Evolutionary conservation across 805 yeast genomes (phyloP), one percentile per base, ranked within the genome.

Genomic region (Zygoascus flipseniorum): DNA sequence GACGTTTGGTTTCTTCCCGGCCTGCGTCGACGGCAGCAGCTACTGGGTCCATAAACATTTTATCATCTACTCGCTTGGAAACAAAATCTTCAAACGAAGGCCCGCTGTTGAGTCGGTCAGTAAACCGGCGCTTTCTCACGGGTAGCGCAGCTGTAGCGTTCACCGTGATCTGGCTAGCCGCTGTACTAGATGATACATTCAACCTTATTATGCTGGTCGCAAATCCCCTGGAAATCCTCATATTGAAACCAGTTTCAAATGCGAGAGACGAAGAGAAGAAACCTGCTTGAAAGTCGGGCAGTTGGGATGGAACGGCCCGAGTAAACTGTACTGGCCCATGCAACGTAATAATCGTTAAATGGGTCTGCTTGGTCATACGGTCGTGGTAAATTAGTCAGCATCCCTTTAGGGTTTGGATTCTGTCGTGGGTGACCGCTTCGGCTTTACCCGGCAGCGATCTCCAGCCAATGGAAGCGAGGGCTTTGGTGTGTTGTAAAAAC

Each of bases 81-180:
- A 93, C 72, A 62, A 93, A 93, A 69, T 93, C 99, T 52, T 85
- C 97, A 66, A 93, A 93, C 0, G 92, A 82, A 0, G 99, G 99
- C 1, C 99, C 99, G 54, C 78, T 76, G 62, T 82, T 86, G 53
- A 90, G 71, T 52, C 76, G 72, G 62, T 87, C 90, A 2, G 86
- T 73, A 66, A 89, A 85, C 10, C 72, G 70, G 1, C 92, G 68
- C 68, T 81, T 47, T n/a, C 23, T 5, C 18, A 23, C 47, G 6
- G 47, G 49, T n/a, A 31, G 31, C 35, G 31, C 39, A 47, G 51
- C 13, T 5, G 55, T 18, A n/a, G 19, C 43, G 14, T 31, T 13
- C 11, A 11, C 51, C 31, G 48, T 18, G n/a, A 50, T 19, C 13
- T 13, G 11, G 26, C 14, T 18, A 42, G 26, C 20, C 3, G 44